Base-by-base conservation (phyloP, 225 moss, liverwort and hornwort genomes). In the Rhytidiadelphus loreus region DNA sequence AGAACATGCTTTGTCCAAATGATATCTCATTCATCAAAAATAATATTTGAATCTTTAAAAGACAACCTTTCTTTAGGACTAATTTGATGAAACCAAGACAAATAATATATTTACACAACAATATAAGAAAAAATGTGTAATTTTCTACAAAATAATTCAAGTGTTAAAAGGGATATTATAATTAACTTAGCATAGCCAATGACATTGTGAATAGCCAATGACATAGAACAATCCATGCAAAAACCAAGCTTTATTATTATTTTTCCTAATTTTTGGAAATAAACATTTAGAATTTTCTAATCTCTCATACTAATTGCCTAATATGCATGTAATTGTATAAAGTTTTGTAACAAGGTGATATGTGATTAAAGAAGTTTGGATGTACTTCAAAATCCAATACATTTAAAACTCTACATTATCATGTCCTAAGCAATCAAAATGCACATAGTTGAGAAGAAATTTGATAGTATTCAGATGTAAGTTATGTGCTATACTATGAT, bases 201-300 rank as follows among this genome's bases (percentile, higher is more conserved):
- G 11, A 11, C 19, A 35, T 0, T 35, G 1, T 35, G 3, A 65
- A 35, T 65, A 3, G 10, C 6, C 19, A 11, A 0, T n/a, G n/a
- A n/a, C n/a, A 1, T 65, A 0, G 35, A 65, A 37, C 37, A 37
- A 37, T 37, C 37, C 6, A 37, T 66, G 6, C 11, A 20, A 21
- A 64, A 35, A 19, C 35, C 10, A 37, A 65, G 3, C 11, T 37
- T 37, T 37, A 6, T 66, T 37, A 1, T 37, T 6, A 66, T 20
- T 20, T 21, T 37, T 20, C 0, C 11, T 66, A 11, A 6, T 66
- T 35, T 63, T 19, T 17, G 3, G 37, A 20, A 20, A 37, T 0
- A 20, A 37, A 21, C 9, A 35, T 6, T 19, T 11, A 6, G 1
- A 66, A 20, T 37, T 37, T 4, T 66, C 11, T 66, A n/a, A n/a